Evolutionary conservation across 345 rosid species (phyloP), one percentile per base, ranked within the genome.

Genomic region (rapeseed (Brassica napus)): DNA sequence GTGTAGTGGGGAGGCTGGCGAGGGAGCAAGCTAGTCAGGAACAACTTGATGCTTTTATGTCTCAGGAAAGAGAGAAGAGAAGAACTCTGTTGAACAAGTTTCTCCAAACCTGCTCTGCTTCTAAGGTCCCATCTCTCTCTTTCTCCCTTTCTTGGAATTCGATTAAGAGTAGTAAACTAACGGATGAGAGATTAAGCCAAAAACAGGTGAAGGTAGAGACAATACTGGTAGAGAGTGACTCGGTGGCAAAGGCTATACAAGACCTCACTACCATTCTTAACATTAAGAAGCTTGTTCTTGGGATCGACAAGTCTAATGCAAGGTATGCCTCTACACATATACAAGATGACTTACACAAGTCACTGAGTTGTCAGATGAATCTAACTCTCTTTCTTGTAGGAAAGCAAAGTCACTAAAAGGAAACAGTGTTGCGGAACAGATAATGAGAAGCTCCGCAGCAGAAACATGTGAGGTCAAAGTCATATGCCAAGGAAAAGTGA

Each of bases 221-320:
- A 0, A 26, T 92, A 11, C 89, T 94, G 57, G 81, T 92, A 35
- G 97, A 92, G 85, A 92, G 94, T 71, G 95, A 91, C 75, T 55
- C 44, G 66, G 91, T 86, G 63, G 89, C 87, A 10, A 90, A 87
- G 79, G 91, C 98, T 6, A 76, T 91, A 31, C 32, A 82, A 68
- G 92, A 92, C 64, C 91, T 92, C 62, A 85, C 92, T 23, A 87
- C 95, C 65, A 77, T 90, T 79, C 91, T 92, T 66, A 86, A 87
- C 86, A 83, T 91, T 30, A 91, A 65, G 77, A 92, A 84, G 88
- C 87, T 94, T 14, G 95, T 91, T 61, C 81, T 94, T 77, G 97
- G 98, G 78, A 85, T 89, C 72, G 62, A 65, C 82, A 89, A 88
- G 76, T 85, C 95, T 74, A 85, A 68, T 76, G 65, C 86, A 44